Base-by-base conservation (phyloP, 192 early-diverging fungal genomes). In the Coemansia sp. region DNA sequence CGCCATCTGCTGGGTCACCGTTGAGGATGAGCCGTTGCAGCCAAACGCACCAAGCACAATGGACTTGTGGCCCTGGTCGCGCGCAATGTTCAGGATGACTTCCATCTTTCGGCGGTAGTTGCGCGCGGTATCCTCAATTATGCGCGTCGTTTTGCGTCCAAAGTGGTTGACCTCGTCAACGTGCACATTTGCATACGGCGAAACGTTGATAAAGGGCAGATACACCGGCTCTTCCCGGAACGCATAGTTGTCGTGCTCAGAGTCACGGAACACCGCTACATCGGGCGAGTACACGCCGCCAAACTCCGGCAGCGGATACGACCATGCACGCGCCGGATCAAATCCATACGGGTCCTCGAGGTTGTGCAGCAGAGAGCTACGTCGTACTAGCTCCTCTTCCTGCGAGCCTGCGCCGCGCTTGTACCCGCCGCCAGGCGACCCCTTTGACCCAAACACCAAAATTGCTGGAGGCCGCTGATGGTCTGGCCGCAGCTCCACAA, bases 221-320 rank as follows among this genome's bases (percentile, higher is more conserved):
- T 74, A 72, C 43, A 65, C 50, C 11, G 75, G 66, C 38, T 78
- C 80, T 35, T 82, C 72, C 41, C 70, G 75, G 65, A 82, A 82
- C 47, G 56, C 72, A 55, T 82, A 82, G 45, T 71, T 75, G 11
- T 66, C 70, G 43, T 35, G 47, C 70, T 79, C 76, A n/a, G 81
- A 71, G 65, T 83, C 81, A 32, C 76, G 76, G 38, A 79, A 29
- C 23, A 83, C 81, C 2, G 62, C 64, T 11, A 79, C 72, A 56
- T 83, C 81, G 12, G 76, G 76, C 25, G 76, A 76, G 62, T 83
- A 83, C 3, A 83, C 62, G 58, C 81, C 81, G 47, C 80, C 80
- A 65, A 78, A 82, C 57, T 77, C 75, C 51, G 74, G 72, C 38
- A 82, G 68, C 57, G 80, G 80, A 35, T 82, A 82, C 59, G 71